Evolutionary conservation across 495 filamentous ascomycete genomes (phyloP).

Genomic region (Oidiodendron maius): DNA sequence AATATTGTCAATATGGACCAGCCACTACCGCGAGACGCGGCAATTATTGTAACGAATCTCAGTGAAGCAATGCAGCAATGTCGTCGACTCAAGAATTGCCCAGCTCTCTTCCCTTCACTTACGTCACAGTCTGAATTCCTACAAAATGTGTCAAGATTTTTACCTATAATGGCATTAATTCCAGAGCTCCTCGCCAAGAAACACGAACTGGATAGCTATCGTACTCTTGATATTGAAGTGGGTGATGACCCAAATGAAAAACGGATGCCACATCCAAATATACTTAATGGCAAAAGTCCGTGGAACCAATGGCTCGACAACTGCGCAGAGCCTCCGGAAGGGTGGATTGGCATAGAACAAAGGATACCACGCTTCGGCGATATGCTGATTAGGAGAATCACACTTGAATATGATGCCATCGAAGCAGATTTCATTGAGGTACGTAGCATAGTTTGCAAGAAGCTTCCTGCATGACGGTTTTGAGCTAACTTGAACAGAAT

Average conservation of each 20-base stretch:
- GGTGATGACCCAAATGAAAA: background rate
- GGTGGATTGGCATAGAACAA: background rate
- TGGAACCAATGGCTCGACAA: constrained; percentile 6
- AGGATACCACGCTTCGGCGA: constrained; percentile 4
- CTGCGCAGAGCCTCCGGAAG: background rate
- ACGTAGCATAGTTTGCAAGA: background rate
- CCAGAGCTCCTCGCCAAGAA: background rate
- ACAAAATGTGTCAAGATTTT: background rate
- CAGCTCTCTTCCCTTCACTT: background rate
- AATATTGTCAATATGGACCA: background rate
- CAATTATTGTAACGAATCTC: background rate
- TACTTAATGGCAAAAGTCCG: background rate
- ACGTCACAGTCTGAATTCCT: background rate
- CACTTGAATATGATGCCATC: background rate
- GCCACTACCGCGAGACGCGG: background rate
- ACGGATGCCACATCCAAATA: background rate
- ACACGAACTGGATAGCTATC: background rate
- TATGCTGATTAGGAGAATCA: background rate
- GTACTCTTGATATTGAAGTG: too few relatives aligned
- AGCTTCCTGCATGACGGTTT: background rate
- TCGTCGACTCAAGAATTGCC: background rate
- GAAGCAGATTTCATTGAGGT: background rate
- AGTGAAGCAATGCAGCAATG: background rate
- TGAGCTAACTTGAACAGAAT: background rate
- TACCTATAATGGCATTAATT: background rate